Evolutionary conservation across 2,329 filamentous ascomycete genomes (phyloP), one percentile per base, ranked within the genome.

Genomic region (Fusarium praegraminearum): DNA sequence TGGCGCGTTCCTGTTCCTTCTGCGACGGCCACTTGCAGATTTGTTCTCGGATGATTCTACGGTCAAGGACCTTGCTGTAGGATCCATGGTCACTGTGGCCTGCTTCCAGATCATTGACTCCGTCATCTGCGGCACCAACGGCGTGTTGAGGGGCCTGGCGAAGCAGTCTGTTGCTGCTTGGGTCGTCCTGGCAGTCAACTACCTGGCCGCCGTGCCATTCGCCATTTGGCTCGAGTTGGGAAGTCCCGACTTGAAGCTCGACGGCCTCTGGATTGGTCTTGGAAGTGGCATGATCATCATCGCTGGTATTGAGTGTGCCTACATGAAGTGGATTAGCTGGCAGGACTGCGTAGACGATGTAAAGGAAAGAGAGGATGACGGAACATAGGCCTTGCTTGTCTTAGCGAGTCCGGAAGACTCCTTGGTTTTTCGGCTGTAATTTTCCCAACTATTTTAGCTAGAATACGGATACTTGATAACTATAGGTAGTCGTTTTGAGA

Each of bases 311-410:
- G 73, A 75, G 40, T 73, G 71, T 43, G 59, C 38, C 4, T 75
- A 75, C 20, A 62, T 75, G 71, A 73, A 71, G 33, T 71, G 63
- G 57, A 62, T 73, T 5, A 71, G 52, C 36, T 74, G 72, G 72
- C 68, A 74, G 36, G 66, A 69, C 35, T 74, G 72, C 28, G 64
- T 69, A 30, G 71, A 73, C 10, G 69, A 72, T 16, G 70, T 70
- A 5, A 74, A 60, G 46, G 49, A 69, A 40, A 60, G 72, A 36
- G 72, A 74, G 47, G 54, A 57, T 11, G 69, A 69, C 20, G 62
- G 67, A 20, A 49, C 57, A 41, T 69, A 69, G 45, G 38, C 49
- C 35, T 33, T 50, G 28, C 50, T 36, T 30, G 5, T 40, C 40
- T 26, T 26, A 20, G 12, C 6, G 3, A 8, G n/a, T 20, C 26